Evolutionary conservation across 352 stramenopile genomes (phyloP), one percentile per base, ranked within the genome.

Genomic region (Hyaloperonospora arabidopsidis): DNA sequence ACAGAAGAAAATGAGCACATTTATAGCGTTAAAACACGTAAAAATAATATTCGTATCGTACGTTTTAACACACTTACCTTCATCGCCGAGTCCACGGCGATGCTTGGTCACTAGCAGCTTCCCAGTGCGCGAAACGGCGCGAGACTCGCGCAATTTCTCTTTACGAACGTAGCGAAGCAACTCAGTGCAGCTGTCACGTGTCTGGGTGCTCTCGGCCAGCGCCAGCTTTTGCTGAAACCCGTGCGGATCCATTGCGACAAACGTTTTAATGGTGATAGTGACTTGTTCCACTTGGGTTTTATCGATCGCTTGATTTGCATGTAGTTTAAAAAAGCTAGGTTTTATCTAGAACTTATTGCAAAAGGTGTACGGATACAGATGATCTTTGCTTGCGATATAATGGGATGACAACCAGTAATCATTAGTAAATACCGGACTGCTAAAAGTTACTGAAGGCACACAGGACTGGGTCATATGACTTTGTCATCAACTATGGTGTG

Each of bases 101-200:
- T 86, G 61, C 46, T 77, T 72, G 34, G 73, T 63, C 23, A 87
- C 49, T n/a, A 87, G 59, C 44, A 63, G 29, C 32, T 65, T 58
- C 28, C 76, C 72, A 28, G 79, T 59, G 34, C 70, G 58, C 17
- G 73, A 63, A 13, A 74, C 60, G 15, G 69, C 70, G 2, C 59
- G 63, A 8, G 74, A 59, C 32, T 58, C 69, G 52, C 76, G 72
- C 19, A 86, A 19, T 49, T 87, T 86, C 49, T 87, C 74, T 36
- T 76, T 80, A 45, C 74, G 72, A 17, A 83, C 57, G 17, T 75
- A 70, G 35, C 78, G 54, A 21, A 87, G 63, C 61, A 87, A 49
- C 35, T 83, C 70, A 47, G 79, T 8, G 51, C 56, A 73, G 19
- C 52, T 44, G 45, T 77, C 57, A 36, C 49, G 57, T 23, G 60